These are phyloP conservation scores for Protomyces macrosporus DNA, from an alignment of 1,139 yeast genomes.

Conservation along the genomic window DNA sequence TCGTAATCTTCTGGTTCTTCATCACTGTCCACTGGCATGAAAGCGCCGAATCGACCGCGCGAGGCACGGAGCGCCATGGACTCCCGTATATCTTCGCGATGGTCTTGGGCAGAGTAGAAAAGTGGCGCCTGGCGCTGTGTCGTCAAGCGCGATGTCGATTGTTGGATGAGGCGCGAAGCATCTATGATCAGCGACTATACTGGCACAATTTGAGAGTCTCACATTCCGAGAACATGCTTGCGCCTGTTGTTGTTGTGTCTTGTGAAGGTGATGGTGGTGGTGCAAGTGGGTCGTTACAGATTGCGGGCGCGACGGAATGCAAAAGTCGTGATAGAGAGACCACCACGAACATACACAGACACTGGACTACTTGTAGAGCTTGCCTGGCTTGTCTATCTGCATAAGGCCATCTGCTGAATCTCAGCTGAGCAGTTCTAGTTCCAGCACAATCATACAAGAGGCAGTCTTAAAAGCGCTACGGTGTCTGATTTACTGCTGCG, in stretches of 20 bases:
- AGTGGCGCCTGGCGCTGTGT: slow-evolving; percentile 9
- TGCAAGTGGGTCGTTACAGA: background rate
- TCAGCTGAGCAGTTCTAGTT: too few relatives aligned
- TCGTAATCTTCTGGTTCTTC: slow-evolving; percentile 8
- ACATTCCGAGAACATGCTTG: background rate
- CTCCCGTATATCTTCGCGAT: slow-evolving; percentile 18
- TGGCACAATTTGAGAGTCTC: background rate
- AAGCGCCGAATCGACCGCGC: slow-evolving; percentile 17
- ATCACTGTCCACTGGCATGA: background rate
- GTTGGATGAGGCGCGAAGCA: slow-evolving; percentile 17
- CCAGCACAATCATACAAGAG: too few relatives aligned
- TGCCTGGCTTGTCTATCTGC: too few relatives aligned
- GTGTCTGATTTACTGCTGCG: background rate
- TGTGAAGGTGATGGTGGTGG: too few relatives aligned
- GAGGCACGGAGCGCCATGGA: slow-evolving; percentile 21
- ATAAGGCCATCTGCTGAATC: too few relatives aligned
- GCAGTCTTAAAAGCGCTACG: background rate
- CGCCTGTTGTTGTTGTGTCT: background rate
- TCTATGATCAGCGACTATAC: background rate
- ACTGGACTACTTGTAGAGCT: too few relatives aligned
- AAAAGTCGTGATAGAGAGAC: too few relatives aligned
- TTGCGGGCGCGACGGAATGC: background rate
- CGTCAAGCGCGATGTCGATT: slow-evolving; percentile 13
- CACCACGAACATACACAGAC: too few relatives aligned
- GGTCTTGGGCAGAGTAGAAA: slow-evolving; percentile 15